Percentiles rank a stretch among this genome's conserved stretches.
phyloP scores from a whole-genome alignment of 345 rosid species.

The Barbarea vulgaris region DNA sequence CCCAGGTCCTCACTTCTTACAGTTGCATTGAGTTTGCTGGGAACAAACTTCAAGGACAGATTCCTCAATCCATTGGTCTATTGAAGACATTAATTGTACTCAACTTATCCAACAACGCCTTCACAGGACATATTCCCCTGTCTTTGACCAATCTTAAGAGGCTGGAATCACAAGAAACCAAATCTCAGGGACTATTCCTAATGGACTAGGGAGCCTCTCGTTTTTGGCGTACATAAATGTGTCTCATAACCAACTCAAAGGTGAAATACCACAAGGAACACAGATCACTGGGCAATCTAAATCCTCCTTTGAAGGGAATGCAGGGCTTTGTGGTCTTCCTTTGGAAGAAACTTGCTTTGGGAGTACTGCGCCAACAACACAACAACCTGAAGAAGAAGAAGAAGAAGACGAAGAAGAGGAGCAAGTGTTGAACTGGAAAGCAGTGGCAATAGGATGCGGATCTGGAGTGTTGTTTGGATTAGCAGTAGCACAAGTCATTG shows the following conservation, averaged over 20 bases:
- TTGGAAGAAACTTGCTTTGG: neutral
- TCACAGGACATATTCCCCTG: neutral
- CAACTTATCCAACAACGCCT: conserved; percentile 9
- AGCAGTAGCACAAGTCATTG: conserved; percentile 19
- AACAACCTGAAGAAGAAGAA: neutral
- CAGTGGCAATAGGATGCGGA: conserved; percentile 14
- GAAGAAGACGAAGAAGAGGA: neutral
- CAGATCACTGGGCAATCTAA: no score
- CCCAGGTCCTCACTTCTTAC: neutral
- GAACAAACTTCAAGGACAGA: neutral
- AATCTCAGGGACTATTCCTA: conserved; percentile 11
- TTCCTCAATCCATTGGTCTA: conserved; percentile 12
- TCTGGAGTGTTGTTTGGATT: conserved; percentile 20
- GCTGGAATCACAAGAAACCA: conserved; percentile 6
- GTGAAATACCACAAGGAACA: no score
- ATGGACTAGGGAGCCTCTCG: no score
- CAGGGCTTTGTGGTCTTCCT: conserved; percentile 39
- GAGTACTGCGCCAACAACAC: neutral
- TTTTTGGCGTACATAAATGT: no score
- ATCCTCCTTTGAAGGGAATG: no score
- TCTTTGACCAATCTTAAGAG: neutral
- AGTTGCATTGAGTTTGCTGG: neutral
- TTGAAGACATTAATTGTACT: neutral
- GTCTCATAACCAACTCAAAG: no score
- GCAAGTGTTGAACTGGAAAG: conserved; percentile 12